A percentile compares a stretch with the other conserved stretches of the same genome.
These are phyloP conservation scores for Guadua angustifolia DNA, from an alignment of 176 grass and related monocot species.

Conservation along the genomic window DNA sequence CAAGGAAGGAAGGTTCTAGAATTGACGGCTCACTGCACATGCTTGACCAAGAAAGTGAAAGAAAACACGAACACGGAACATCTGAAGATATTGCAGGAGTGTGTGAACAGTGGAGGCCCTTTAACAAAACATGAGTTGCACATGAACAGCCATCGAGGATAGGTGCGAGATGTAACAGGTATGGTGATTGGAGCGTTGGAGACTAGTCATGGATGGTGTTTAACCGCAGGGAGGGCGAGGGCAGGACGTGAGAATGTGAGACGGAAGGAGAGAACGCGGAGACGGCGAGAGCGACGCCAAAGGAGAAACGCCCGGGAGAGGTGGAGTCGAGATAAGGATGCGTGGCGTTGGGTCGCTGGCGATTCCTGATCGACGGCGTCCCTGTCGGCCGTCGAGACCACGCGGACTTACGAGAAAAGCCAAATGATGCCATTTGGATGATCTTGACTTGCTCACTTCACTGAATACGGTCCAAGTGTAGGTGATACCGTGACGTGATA, in stretches of 20 bases:
- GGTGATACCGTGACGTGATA: too few relatives aligned
- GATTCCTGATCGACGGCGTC: slow-evolving; percentile 41
- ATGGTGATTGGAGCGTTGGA: background rate
- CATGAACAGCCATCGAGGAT: slow-evolving; percentile 7
- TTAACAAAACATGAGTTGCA: background rate
- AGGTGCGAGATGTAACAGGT: slow-evolving; percentile 9
- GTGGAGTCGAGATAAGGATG: slow-evolving; percentile 19
- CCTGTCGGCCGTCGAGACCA: slow-evolving; percentile 3
- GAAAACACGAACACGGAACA: background rate
- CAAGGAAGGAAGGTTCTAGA: slow-evolving; percentile 20
- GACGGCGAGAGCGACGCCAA: background rate
- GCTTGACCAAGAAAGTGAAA: background rate
- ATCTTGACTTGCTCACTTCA: background rate
- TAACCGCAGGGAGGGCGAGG: slow-evolving; percentile 31
- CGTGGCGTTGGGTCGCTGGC: slow-evolving; percentile 20
- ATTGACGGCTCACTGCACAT: background rate
- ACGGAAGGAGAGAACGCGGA: background rate
- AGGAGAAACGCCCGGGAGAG: background rate
- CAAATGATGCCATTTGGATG: background rate
- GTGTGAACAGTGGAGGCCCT: slow-evolving; percentile 12
- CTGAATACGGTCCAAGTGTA: too few relatives aligned
- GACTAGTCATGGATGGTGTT: background rate
- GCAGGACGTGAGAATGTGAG: background rate
- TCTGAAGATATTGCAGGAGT: background rate
- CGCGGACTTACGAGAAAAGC: background rate